Conservation (phyloP, 495 filamentous ascomycete species). For the Neurospora sp. region DNA sequence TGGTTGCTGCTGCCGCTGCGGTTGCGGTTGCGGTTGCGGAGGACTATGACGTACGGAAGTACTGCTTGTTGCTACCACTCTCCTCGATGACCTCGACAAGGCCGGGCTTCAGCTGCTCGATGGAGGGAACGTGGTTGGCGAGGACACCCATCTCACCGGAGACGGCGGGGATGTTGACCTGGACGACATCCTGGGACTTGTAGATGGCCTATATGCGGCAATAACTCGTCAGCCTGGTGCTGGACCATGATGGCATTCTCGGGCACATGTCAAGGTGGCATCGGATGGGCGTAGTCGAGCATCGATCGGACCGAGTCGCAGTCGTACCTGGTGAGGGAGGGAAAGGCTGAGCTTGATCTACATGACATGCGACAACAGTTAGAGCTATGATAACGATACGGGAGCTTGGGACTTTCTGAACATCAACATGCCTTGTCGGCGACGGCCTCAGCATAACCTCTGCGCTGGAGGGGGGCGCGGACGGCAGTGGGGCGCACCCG, state of each 20-base stretch:
- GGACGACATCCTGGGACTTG: slow-evolving; percentile 62
- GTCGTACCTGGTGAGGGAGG: slow-evolving; percentile 92
- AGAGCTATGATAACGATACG: slow-evolving; percentile 7
- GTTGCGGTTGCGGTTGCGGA: neutral
- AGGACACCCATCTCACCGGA: slow-evolving; percentile 99
- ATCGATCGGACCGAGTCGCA: slow-evolving; percentile 5
- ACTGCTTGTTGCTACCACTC: slow-evolving; percentile 81
- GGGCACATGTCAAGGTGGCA: neutral
- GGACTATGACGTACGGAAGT: slow-evolving; percentile 69
- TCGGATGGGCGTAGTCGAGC: neutral
- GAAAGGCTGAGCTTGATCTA: slow-evolving; percentile 97
- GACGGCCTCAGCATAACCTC: slow-evolving; percentile 90
- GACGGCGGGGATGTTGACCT: slow-evolving; percentile 98
- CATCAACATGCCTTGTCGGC: slow-evolving; percentile 52
- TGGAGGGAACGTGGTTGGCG: slow-evolving; percentile 96
- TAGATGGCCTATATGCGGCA: slow-evolving; percentile 43
- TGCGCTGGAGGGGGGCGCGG: slow-evolving; percentile 62
- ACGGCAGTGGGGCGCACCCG: slow-evolving; percentile 62
- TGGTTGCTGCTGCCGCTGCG: neutral
- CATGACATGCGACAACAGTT: slow-evolving; percentile 15
- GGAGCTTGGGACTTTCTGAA: slow-evolving; percentile 5
- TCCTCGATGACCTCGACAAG: slow-evolving; percentile 95
- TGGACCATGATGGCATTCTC: neutral
- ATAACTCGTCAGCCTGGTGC: slow-evolving; percentile 31
- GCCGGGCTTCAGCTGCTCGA: slow-evolving; percentile 97